These are phyloP conservation scores for Colletotrichum tropicale DNA, from an alignment of 2,329 filamentous ascomycete species.

Conservation along the genomic window DNA sequence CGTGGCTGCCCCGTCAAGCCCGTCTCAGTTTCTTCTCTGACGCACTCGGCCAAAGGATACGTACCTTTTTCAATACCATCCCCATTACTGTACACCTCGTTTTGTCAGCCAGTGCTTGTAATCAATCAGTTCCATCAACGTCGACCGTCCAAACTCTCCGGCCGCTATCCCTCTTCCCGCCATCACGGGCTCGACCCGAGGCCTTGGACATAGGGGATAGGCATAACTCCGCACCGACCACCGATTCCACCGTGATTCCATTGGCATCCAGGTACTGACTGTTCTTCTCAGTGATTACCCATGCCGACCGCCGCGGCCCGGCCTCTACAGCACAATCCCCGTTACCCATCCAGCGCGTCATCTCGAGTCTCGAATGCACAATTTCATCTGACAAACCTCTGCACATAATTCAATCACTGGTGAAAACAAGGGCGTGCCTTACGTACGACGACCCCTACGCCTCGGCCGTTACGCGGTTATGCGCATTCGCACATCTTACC, in stretches of 20 bases:
- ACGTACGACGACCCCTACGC: not conserved
- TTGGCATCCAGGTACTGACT: not conserved
- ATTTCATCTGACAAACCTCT: not conserved
- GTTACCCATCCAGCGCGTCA: not conserved
- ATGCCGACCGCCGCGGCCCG: not conserved
- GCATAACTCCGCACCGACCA: constrained; percentile 18
- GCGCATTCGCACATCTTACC: not conserved
- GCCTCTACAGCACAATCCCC: not conserved
- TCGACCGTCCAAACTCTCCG: not conserved
- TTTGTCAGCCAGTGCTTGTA: constrained; percentile 13
- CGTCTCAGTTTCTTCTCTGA: not conserved
- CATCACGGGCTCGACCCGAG: not conserved
- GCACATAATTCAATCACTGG: no score
- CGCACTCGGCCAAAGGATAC: constrained; percentile 12
- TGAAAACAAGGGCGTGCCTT: not conserved
- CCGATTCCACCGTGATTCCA: not conserved
- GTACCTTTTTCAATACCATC: not conserved
- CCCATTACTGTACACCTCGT: not conserved
- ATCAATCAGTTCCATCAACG: constrained; percentile 8
- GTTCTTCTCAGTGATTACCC: not conserved
- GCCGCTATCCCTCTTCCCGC: not conserved
- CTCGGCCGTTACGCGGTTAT: not conserved
- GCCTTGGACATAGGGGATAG: constrained; percentile 5
- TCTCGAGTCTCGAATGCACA: not conserved
- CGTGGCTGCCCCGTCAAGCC: not conserved